Percentiles rank a stretch among this genome's conserved stretches.
Evolutionary conservation across 192 early-diverging fungal genomes (phyloP).

Genomic region (Helicostylum pulchrum): DNA sequence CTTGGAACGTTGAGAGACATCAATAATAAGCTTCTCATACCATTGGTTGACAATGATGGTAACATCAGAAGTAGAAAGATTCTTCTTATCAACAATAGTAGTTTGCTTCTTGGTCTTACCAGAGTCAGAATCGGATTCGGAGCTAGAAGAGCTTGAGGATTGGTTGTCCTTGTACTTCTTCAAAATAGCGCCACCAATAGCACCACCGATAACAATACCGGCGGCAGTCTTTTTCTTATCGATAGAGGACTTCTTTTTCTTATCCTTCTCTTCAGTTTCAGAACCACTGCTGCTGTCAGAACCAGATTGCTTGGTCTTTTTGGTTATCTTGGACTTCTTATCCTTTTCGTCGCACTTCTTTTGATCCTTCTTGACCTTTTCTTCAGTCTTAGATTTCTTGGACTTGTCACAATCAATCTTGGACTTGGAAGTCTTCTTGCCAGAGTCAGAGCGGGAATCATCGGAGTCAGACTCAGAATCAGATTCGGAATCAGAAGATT

Average conservation of each 20-base stretch:
- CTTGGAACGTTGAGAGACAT: conserved; percentile 19
- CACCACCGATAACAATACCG: not conserved
- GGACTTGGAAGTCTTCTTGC: not conserved
- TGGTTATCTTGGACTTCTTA: conserved; percentile 1
- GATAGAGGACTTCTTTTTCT: conserved; percentile 12
- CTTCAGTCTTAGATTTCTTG: not conserved
- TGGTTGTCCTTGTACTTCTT: not conserved
- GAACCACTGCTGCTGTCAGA: not conserved
- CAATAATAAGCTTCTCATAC: conserved; percentile 12
- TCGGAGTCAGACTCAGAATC: not conserved
- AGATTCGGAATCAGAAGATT: not conserved
- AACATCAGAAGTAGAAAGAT: not conserved
- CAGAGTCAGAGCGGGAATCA: not conserved
- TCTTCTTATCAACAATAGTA: not conserved
- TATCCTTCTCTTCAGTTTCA: not conserved
- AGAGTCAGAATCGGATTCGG: not conserved
- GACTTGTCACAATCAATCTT: not conserved
- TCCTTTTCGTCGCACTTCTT: not conserved
- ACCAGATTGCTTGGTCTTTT: not conserved
- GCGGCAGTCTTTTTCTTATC: not conserved
- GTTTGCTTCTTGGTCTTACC: not conserved
- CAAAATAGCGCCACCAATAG: not conserved
- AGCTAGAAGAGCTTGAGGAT: not conserved
- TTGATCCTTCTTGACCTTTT: not conserved
- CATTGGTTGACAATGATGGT: conserved; percentile 11